phyloP scores from a whole-genome alignment of 768 basidiomycete genomes.

The Russula ochroleuca region DNA sequence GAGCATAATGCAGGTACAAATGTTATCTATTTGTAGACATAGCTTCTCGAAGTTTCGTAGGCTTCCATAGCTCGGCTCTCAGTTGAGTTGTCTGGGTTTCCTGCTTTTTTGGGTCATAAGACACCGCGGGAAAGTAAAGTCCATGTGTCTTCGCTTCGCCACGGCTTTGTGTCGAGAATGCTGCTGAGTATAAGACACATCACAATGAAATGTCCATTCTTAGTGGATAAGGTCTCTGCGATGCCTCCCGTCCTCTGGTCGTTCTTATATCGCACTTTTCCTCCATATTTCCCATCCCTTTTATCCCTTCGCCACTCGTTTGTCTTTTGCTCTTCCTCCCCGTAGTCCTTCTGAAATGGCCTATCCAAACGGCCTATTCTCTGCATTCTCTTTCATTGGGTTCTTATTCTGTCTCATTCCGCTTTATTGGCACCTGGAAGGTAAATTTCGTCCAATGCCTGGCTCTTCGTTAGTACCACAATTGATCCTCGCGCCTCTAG shows the following conservation, averaged over 20 bases:
- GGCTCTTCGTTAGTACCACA: not conserved
- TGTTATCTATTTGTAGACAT: too few relatives aligned
- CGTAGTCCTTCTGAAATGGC: not conserved
- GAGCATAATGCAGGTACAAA: too few relatives aligned
- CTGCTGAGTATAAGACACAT: too few relatives aligned
- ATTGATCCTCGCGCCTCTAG: slow-evolving; percentile 29
- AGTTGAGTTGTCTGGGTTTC: too few relatives aligned
- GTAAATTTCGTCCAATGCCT: slow-evolving; percentile 20
- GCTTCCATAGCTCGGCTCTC: too few relatives aligned
- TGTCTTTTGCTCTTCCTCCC: not conserved
- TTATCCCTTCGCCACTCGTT: not conserved
- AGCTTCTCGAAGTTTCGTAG: too few relatives aligned
- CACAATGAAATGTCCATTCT: not conserved
- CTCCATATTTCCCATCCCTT: not conserved
- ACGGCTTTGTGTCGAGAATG: too few relatives aligned
- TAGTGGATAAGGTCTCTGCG: slow-evolving; percentile 3
- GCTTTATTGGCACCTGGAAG: slow-evolving; percentile 53
- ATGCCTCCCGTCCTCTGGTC: not conserved
- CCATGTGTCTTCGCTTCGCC: too few relatives aligned
- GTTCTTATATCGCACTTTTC: slow-evolving; percentile 4
- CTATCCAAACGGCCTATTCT: slow-evolving; percentile 30
- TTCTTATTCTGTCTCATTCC: slow-evolving; percentile 50
- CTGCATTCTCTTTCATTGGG: slow-evolving; percentile 42
- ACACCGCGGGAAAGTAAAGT: too few relatives aligned
- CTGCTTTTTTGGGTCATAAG: too few relatives aligned